These are phyloP conservation scores for Tulasnella sp. DNA, from an alignment of 768 basidiomycete genomes.

Conservation along the genomic window DNA sequence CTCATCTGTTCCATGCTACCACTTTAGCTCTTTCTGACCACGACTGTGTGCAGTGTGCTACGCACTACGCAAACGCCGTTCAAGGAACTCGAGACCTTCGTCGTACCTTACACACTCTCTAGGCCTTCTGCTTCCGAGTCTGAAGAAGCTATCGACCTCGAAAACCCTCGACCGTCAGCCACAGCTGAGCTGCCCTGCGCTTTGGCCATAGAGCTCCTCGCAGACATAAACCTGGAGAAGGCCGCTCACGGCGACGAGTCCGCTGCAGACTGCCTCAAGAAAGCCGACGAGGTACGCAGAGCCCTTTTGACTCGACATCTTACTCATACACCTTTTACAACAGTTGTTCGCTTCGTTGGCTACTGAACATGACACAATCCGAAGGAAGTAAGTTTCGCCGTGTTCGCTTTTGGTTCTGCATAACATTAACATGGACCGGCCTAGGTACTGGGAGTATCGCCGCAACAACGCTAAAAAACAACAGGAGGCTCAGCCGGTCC, in stretches of 20 bases:
- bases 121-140: constrained; percentile 24
- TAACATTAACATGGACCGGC: constrained; percentile 37
- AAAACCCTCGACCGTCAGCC: constrained; percentile 68
- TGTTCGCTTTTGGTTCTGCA: constrained; percentile 30
- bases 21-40: background rate
- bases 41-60: constrained; percentile 52
- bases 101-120: constrained; percentile 59
- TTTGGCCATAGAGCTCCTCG: constrained; percentile 82
- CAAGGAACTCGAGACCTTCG: constrained; percentile 59
- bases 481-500: background rate
- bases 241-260: constrained; percentile 38
- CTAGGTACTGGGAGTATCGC: constrained; percentile 77
- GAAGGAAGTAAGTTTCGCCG: constrained; percentile 64
- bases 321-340: background rate
- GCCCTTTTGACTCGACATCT: background rate
- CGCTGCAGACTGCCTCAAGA: constrained; percentile 37
- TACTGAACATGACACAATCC: constrained; percentile 69
- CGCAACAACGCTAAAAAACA: constrained; percentile 23
- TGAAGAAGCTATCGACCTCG: constrained; percentile 61
- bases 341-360: constrained; percentile 76
- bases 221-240: constrained; percentile 68
- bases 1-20: constrained; percentile 38
- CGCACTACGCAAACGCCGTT: constrained; percentile 64
- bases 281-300: constrained; percentile 45
- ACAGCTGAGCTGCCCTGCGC: constrained; percentile 75